Base-by-base conservation (phyloP, 139 green algal genomes). In the Chlamydomonas sp. region DNA sequence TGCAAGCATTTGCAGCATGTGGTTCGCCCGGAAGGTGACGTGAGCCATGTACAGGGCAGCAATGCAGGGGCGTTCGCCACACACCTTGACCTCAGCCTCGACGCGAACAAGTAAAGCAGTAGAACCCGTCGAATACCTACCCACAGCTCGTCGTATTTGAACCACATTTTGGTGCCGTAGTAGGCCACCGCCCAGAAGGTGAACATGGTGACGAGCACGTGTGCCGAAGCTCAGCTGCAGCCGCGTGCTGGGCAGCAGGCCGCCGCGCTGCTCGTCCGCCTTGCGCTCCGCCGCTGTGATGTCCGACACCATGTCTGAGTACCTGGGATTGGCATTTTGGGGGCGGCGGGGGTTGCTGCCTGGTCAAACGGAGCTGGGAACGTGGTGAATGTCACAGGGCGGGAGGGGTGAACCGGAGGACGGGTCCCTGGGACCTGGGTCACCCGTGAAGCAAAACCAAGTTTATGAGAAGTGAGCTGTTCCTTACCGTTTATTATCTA, bases 151-250 rank as follows among this genome's bases (percentile, higher is more conserved):
- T 91, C 67, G 62, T 62, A 78, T 4, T 49, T 31, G n/a, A 87
- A 57, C 9, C 77, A 74, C 1, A 85, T 77, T 18, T 89, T 86
- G 61, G 76, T 91, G 1, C 89, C 92, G n/a, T 94, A 92, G 71
- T 94, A 94, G 5, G 94, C 93, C 69, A 97, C 85, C 3, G 93
- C 90, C 82, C 94, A 97, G 72, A 96, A 97, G 3, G 94, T 92
- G 16, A 90, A 93, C 96, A 98, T 98, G 80, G 95, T 96, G 0
- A 95, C 93, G 1, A 97, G 61, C 20, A 98, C 91, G 83, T 98
- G 95, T n/a, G 2, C 94, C 96, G 91, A 95, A 97, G 0, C 88
- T 91, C 4, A 97, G 84, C 89, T 98, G 96, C 79, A 96, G 83
- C 71, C 90, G 92, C 16, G 93, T 95, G 10, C 89, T 96, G 5